Conservation (phyloP, 208 protist species). For the Wallacemonas sp. region DNA sequence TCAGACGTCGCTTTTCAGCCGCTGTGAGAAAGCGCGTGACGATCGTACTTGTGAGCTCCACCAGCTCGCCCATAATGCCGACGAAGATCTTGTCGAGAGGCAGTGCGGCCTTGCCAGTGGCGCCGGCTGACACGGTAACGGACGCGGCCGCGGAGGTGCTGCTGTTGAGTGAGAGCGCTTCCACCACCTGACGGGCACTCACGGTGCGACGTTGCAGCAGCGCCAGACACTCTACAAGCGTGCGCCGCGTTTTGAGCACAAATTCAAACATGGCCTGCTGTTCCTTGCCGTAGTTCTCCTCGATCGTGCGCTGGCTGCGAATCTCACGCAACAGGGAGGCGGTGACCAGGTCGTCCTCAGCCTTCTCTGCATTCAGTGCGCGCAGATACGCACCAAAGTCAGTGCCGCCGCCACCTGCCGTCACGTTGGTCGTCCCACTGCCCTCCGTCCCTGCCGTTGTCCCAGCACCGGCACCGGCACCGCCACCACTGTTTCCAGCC, state of each 20-base stretch:
- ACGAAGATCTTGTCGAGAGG: conserved; percentile 40
- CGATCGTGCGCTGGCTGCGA: conserved; percentile 24
- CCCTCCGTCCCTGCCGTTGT: not conserved
- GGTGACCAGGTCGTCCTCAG: conserved; percentile 18
- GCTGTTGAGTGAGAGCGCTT: conserved; percentile 47
- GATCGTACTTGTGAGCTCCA: conserved; percentile 48
- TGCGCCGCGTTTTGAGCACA: conserved; percentile 71
- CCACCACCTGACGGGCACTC: conserved; percentile 67
- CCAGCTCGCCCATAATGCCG: conserved; percentile 64
- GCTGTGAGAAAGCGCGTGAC: conserved; percentile 50
- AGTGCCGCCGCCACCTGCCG: not conserved
- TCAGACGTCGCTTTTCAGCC: conserved; percentile 69
- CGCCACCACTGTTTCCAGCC: not conserved
- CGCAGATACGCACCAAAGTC: not conserved
- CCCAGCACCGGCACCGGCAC: too few species aligned
- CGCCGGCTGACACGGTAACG: not conserved
- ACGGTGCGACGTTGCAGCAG: conserved; percentile 53
- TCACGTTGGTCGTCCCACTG: not conserved
- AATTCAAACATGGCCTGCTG: conserved; percentile 79
- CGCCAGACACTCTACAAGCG: conserved; percentile 65
- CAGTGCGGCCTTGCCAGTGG: conserved; percentile 18
- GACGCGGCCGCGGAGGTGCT: not conserved
- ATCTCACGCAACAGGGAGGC: conserved; percentile 33
- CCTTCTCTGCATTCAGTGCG: conserved; percentile 1
- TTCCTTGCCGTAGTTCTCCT: conserved; percentile 70